Percentiles rank a stretch among this genome's conserved stretches.
Conservation (phyloP, 1,284 basidiomycete species). For the Sphaerobolus stellatus region DNA sequence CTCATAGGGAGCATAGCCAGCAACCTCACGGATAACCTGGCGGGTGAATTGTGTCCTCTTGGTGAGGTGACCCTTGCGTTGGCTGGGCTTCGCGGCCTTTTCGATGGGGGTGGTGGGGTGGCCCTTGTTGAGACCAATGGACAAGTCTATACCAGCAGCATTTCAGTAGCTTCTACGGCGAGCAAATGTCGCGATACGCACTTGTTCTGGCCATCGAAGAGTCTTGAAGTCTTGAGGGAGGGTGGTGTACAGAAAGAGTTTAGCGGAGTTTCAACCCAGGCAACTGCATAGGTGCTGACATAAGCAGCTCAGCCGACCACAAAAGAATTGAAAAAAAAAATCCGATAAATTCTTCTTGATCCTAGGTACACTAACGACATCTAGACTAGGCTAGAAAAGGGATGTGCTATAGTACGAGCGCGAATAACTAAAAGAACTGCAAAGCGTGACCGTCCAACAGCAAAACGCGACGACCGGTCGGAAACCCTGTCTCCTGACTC, state of each 20-base stretch:
- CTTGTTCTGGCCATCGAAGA: slow-evolving; percentile 10
- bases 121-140: slow-evolving; percentile 90
- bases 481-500: no score
- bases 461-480: no score
- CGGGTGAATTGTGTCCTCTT: slow-evolving; percentile 90
- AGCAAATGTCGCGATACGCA: background rate
- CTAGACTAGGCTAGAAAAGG: no score
- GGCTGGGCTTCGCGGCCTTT: slow-evolving; percentile 77
- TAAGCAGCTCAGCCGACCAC: no score
- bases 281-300: slow-evolving; percentile 14
- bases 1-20: slow-evolving; percentile 98
- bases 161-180: background rate
- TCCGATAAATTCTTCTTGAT: no score
- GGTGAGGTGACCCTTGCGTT: slow-evolving; percentile 89
- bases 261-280: slow-evolving; percentile 8
- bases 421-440: no score
- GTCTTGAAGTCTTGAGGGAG: slow-evolving; percentile 3
- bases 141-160: slow-evolving; percentile 65
- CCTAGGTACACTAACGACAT: no score
- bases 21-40: slow-evolving; percentile 90
- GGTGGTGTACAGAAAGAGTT: background rate
- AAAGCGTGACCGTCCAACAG: no score
- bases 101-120: slow-evolving; percentile 88
- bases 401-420: no score
- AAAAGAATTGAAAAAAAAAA: no score